Percentiles rank a stretch among this genome's conserved stretches.
phyloP scores from a whole-genome alignment of 805 yeast genomes.

The Candida dendrica region DNA sequence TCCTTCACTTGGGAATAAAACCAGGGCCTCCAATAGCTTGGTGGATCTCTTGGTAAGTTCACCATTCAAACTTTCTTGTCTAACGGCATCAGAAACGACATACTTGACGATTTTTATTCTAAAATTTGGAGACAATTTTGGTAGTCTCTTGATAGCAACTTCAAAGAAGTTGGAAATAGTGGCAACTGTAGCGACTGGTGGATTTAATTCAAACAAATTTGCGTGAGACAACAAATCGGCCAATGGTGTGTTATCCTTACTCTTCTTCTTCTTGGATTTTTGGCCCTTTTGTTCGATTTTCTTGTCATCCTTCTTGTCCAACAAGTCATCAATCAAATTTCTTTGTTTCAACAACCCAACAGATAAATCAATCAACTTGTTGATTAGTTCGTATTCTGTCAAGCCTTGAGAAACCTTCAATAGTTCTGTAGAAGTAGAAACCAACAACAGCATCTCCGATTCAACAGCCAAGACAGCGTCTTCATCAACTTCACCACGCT shows the following conservation, averaged over 20 bases:
- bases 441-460: conserved; percentile 25
- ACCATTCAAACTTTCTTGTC: conserved; percentile 21
- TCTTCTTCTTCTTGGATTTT: conserved; percentile 30
- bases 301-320: conserved; percentile 22
- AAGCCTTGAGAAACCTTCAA: conserved; percentile 29
- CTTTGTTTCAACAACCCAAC: conserved; percentile 31
- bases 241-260: conserved; percentile 38
- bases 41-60: conserved; percentile 19
- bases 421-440: conserved; percentile 20
- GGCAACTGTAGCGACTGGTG: conserved; percentile 29
- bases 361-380: conserved; percentile 53
- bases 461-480: conserved; percentile 24
- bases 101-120: conserved; percentile 50
- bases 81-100: conserved; percentile 30
- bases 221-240: conserved; percentile 66
- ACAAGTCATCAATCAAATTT: conserved; percentile 21
- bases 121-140: conserved; percentile 52
- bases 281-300: conserved; percentile 24
- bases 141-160: conserved; percentile 38
- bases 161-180: conserved; percentile 36
- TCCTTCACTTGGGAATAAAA: conserved; percentile 57
- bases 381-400: conserved; percentile 43
- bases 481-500: conserved; percentile 31
- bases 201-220: conserved; percentile 40
- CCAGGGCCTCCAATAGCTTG: conserved; percentile 45